These are phyloP conservation scores for Ceratobasidium sp. DNA, from an alignment of 1,284 basidiomycete genomes.

Conservation along the genomic window DNA sequence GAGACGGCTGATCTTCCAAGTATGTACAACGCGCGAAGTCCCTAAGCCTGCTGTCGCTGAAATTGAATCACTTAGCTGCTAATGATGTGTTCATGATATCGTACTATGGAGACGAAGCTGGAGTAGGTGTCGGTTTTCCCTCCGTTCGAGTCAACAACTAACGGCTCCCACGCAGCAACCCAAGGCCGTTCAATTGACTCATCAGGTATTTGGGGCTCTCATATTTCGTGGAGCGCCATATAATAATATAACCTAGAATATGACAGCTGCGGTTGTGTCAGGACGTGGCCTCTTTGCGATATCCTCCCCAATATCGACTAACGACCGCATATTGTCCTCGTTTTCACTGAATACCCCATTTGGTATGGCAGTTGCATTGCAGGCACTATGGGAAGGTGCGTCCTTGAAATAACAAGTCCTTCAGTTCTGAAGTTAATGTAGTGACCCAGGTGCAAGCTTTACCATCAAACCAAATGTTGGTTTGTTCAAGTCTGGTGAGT, in stretches of 20 bases:
- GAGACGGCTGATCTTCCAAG: conserved; percentile 36
- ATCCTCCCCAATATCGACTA: conserved; percentile 63
- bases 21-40: conserved; percentile 16
- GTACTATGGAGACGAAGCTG: conserved; percentile 63
- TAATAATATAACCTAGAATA: conserved; percentile 54
- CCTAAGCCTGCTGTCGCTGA: background rate
- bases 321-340: conserved; percentile 77
- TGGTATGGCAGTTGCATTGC: conserved; percentile 75
- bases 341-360: conserved; percentile 72
- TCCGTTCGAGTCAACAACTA: conserved; percentile 8
- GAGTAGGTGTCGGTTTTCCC: conserved; percentile 46
- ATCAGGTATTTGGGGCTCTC: conserved; percentile 51
- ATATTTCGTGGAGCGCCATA: background rate
- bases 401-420: background rate
- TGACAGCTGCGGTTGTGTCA: conserved; percentile 80
- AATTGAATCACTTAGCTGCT: conserved; percentile 44
- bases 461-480: conserved; percentile 27
- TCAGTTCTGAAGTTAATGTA: background rate
- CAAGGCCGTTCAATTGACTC: conserved; percentile 69
- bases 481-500: conserved; percentile 27
- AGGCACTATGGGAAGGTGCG: conserved; percentile 73
- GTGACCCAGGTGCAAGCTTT: conserved; percentile 35
- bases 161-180: conserved; percentile 34
- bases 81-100: conserved; percentile 70
- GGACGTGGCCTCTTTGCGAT: conserved; percentile 69